Evolutionary conservation across 371 early-diverging fungal genomes (phyloP), one percentile per base, ranked within the genome.

Genomic region (Lichtheimia ornata): DNA sequence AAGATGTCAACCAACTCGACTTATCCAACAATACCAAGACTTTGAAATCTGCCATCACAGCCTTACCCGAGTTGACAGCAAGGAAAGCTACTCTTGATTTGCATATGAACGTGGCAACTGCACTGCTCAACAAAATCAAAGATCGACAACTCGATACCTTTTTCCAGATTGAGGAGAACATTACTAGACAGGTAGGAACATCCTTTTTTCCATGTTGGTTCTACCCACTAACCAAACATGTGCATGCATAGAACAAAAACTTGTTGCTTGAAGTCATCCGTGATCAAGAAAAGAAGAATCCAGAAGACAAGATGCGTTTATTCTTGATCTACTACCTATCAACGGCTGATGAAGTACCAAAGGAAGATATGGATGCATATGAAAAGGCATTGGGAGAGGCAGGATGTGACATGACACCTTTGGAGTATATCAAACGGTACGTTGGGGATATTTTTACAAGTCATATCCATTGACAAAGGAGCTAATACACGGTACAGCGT

Each of bases 21-120:
- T 79, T 85, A 61, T 81, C 90, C 5, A 81, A 85, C 24, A 91
- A 87, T 40, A 94, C 98, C 12, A 91, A 93, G 72, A 82, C 91
- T 44, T 82, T 98, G 43, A 93, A 96, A 70, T 83, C 88, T 1
- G 98, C 99, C 3, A 93, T 99, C 27, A 92, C 89, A 9, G 89
- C 92, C 9, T 80, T 99, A 3, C 99, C 99, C 2, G 97, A 97
- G 65, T 84, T 99, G 49, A 96, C 98, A 4, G 95, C 94, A 20
- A 85, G 97, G 59, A 99, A 99, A 76, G 88, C 94, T 18, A 90
- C 92, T 1, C 77, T 99, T 57, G 99, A 99, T 73, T 94, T 95
- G 89, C 99, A 99, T 68, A 98, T 99, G 96, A 95, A 94, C 69
- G 93, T 99, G 50, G 98, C 99, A 3, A 96, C 98, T 0, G 83